These are phyloP conservation scores for Acer negundo DNA, from an alignment of 345 rosid species.

Conservation along the genomic window DNA sequence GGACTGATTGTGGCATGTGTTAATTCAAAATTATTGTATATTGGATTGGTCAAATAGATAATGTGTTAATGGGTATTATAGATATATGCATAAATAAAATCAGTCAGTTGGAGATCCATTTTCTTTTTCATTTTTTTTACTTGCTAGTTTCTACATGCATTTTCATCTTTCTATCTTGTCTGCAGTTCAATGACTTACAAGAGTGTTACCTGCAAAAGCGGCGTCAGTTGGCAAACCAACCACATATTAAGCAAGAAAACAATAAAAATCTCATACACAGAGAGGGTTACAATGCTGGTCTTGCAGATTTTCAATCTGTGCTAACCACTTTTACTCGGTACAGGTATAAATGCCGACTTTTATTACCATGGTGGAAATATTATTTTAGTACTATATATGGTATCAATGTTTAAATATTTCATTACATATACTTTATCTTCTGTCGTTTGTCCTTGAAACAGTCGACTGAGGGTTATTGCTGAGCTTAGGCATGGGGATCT, in stretches of 20 bases:
- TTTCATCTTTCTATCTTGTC: conserved; percentile 17
- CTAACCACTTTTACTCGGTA: conserved; percentile 81
- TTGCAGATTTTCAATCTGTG: conserved; percentile 88
- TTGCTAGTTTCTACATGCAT: background rate
- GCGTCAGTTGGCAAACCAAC: conserved; percentile 68
- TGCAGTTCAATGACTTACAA: conserved; percentile 88
- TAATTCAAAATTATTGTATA: background rate
- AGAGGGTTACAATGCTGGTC: conserved; percentile 87
- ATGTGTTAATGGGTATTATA: background rate
- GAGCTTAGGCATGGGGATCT: conserved; percentile 93
- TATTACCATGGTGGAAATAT: background rate
- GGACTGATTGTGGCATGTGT: background rate
- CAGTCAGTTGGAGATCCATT: background rate
- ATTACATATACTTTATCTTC: conserved; percentile 11
- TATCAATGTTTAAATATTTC: conserved; percentile 15
- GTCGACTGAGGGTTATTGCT: conserved; percentile 95
- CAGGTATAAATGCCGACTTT: conserved; percentile 52
- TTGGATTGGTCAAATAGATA: background rate
- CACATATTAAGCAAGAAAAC: conserved; percentile 52
- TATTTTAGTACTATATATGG: background rate
- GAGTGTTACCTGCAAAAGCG: conserved; percentile 97
- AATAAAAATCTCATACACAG: conserved; percentile 65
- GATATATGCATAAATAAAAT: background rate
- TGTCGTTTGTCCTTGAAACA: conserved; percentile 33
- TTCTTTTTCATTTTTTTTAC: background rate